Evolutionary conservation across 202 grass and related monocot species (phyloP).

Genomic region (Dendrocalamus latiflorus): DNA sequence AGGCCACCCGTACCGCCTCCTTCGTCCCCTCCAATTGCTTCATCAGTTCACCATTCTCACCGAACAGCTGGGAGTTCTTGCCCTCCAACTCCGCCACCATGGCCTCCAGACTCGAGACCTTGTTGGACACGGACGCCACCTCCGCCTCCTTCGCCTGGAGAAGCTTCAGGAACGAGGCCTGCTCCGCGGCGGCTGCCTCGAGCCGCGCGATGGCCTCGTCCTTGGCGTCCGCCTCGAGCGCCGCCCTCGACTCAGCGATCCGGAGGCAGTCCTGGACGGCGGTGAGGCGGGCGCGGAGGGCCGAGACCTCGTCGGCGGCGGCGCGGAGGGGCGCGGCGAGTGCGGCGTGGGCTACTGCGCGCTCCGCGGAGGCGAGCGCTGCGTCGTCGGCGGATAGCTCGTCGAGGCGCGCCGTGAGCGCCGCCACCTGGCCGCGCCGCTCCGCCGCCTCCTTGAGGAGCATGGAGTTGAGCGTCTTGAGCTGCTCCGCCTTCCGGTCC

Average conservation of each 20-base stretch:
- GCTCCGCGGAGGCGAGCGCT: conserved; percentile 38
- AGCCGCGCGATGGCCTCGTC: conserved; percentile 23
- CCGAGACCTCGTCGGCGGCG: conserved; percentile 32
- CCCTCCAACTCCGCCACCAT: conserved; percentile 16
- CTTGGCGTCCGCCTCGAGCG: conserved; percentile 8
- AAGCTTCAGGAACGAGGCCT: conserved; percentile 2
- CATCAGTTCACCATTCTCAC: conserved; percentile 28
- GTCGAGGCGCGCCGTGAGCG: conserved; percentile 51
- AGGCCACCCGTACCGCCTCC: background rate
- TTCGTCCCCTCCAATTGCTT: conserved; percentile 32
- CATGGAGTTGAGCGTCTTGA: conserved; percentile 73
- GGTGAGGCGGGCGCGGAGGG: conserved; percentile 34
- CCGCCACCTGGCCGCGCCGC: conserved; percentile 57
- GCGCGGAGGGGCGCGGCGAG: conserved; percentile 42
- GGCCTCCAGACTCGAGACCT: background rate
- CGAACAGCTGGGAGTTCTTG: conserved; percentile 10
- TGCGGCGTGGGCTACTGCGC: conserved; percentile 32
- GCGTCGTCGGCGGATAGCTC: conserved; percentile 43
- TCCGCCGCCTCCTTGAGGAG: conserved; percentile 71
- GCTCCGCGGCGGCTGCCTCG: conserved; percentile 28
- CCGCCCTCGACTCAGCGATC: conserved; percentile 19
- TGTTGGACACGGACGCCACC: conserved; percentile 20
- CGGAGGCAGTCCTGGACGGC: conserved; percentile 19
- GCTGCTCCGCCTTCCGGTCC: conserved; percentile 45
- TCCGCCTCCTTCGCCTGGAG: conserved; percentile 46